A percentile compares a stretch with the other conserved stretches of the same genome.
These are phyloP conservation scores for Euclidium syriacum DNA, from an alignment of 345 rosid species.

Conservation along the genomic window DNA sequence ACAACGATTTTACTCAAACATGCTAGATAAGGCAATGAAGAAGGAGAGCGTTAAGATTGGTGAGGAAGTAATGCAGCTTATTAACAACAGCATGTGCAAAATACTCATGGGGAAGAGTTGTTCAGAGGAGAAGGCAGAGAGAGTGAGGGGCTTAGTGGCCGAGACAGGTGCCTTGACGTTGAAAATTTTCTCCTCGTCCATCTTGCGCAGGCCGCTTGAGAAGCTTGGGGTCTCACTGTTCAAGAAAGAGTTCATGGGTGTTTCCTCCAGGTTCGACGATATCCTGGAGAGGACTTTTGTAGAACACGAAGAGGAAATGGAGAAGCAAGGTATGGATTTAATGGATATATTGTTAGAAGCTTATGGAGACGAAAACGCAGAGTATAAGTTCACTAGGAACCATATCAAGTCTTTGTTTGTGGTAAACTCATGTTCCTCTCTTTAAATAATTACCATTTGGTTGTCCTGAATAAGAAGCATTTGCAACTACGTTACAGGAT, in stretches of 20 bases:
- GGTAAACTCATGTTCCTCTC: constrained; percentile 7
- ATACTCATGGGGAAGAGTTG: constrained; percentile 26
- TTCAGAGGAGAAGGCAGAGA: constrained; percentile 23
- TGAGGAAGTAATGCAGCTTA: constrained; percentile 16
- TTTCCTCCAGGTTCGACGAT: neutral
- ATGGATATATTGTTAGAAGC: constrained; percentile 32
- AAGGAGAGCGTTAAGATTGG: constrained; percentile 4
- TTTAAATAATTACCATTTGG: neutral
- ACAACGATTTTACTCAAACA: neutral
- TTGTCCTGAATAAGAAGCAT: neutral
- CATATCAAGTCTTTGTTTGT: constrained; percentile 27
- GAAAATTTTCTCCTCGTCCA: neutral
- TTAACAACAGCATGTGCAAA: constrained; percentile 16
- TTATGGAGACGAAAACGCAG: constrained; percentile 21
- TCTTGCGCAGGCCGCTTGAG: constrained; percentile 5
- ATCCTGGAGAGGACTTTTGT: constrained; percentile 15
- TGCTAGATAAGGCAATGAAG: neutral
- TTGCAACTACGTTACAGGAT: neutral
- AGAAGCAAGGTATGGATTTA: constrained; percentile 17
- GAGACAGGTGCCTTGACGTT: constrained; percentile 6
- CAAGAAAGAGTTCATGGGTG: neutral
- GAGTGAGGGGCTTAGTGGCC: constrained; percentile 1
- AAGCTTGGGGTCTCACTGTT: neutral
- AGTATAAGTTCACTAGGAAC: constrained; percentile 18
- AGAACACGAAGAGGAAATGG: constrained; percentile 28